Conservation (phyloP, 78 protist genomes). For the Polysphondylium violaceum region DNA sequence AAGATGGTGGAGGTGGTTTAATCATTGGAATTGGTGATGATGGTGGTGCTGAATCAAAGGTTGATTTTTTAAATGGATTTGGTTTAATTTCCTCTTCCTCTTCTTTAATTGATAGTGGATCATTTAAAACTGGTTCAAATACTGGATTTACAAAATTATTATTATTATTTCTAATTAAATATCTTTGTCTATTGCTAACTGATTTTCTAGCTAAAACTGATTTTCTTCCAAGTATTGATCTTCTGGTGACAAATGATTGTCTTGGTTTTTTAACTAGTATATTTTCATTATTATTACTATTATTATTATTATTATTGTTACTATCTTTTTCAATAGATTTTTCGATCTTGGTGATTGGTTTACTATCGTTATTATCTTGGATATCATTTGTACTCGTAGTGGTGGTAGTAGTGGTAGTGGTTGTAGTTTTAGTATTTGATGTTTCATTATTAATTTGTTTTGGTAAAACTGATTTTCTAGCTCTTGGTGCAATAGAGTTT, state of each 20-base stretch:
- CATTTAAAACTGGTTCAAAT: not conserved
- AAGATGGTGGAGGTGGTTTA: constrained; percentile 56
- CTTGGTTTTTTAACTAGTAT: not conserved
- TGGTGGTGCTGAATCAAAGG: not conserved
- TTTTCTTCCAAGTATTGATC: not conserved
- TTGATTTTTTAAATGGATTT: not conserved
- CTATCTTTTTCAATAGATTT: no score
- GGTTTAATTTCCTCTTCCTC: not conserved
- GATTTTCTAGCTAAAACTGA: not conserved
- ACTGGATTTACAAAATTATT: not conserved
- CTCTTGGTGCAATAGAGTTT: constrained; percentile 9
- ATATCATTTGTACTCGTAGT: not conserved
- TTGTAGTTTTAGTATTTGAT: not conserved
- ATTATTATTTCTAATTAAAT: not conserved
- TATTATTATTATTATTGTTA: not conserved
- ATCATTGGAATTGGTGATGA: constrained; percentile 25
- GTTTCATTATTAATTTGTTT: not conserved
- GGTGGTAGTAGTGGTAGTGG: not conserved
- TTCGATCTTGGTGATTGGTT: no score
- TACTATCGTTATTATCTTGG: not conserved
- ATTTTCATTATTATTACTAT: not conserved
- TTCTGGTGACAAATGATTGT: not conserved
- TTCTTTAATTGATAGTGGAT: not conserved
- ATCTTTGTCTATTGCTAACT: not conserved
- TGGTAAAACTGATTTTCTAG: constrained; percentile 21